These are phyloP conservation scores for Stromatinia cepivora DNA, from an alignment of 2,329 filamentous ascomycete genomes.

Conservation along the genomic window DNA sequence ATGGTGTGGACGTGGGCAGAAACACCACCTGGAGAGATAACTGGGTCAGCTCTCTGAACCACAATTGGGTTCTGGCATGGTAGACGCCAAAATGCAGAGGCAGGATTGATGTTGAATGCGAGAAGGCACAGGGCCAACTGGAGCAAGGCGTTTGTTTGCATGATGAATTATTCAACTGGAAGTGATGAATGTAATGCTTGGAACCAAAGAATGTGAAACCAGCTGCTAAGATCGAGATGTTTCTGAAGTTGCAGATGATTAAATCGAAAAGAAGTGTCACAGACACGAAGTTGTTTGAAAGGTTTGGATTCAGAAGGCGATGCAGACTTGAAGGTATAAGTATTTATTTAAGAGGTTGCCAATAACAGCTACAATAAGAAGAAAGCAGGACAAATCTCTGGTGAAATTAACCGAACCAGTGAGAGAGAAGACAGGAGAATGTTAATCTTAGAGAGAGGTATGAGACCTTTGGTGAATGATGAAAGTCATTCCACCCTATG, in stretches of 20 bases:
- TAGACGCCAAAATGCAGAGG: constrained; percentile 52
- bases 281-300: constrained; percentile 1
- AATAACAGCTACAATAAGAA: neutral
- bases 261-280: constrained; percentile 2
- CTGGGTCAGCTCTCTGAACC: constrained; percentile 59
- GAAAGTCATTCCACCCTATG: constrained; percentile 17
- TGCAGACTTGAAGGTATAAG: neutral
- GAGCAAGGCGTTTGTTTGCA: constrained; percentile 6
- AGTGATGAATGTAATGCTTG: neutral
- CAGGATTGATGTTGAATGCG: constrained; percentile 12
- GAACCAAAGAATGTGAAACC: neutral
- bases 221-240: constrained; percentile 7
- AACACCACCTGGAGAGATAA: constrained; percentile 55
- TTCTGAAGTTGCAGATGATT: neutral
- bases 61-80: constrained; percentile 41
- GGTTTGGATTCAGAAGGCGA: neutral
- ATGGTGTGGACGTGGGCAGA: constrained; percentile 61
- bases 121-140: constrained; percentile 18
- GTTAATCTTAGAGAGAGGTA: neutral
- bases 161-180: neutral
- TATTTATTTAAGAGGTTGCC: neutral
- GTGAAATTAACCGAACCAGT: constrained; percentile 9
- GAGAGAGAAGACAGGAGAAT: neutral
- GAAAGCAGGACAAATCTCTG: neutral
- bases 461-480: constrained; percentile 9